phyloP scores from a whole-genome alignment of 176 grass and related monocot genomes.

The Chrysopogon serrulatus region DNA sequence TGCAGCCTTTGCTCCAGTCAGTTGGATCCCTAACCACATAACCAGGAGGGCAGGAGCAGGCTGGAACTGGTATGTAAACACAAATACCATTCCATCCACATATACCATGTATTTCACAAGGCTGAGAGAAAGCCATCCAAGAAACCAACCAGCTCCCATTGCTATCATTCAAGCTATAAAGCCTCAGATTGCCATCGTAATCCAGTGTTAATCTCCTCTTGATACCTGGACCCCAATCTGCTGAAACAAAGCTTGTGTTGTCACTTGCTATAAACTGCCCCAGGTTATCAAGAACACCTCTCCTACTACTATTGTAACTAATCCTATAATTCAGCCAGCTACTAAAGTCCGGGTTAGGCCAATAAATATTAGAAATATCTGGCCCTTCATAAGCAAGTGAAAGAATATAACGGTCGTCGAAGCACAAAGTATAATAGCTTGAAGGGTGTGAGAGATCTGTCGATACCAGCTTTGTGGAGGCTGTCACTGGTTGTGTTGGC shows the following conservation, averaged over 20 bases:
- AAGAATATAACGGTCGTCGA: slow-evolving; percentile 10
- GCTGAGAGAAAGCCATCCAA: slow-evolving; percentile 25
- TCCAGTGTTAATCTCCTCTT: slow-evolving; percentile 29
- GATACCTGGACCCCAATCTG: slow-evolving; percentile 19
- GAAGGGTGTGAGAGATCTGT: slow-evolving; percentile 13
- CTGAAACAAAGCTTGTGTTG: slow-evolving; percentile 16
- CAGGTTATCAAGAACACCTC: slow-evolving; percentile 13
- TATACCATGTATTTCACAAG: slow-evolving; percentile 33
- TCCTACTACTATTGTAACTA: slow-evolving; percentile 24
- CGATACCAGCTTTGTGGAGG: slow-evolving; percentile 15
- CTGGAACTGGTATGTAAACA: background rate
- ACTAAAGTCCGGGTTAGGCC: slow-evolving; percentile 24
- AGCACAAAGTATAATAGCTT: slow-evolving; percentile 28
- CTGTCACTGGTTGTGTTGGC: slow-evolving; percentile 23
- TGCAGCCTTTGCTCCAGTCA: slow-evolving; percentile 39
- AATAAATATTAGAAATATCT: slow-evolving; percentile 30
- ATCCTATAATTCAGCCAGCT: slow-evolving; percentile 33
- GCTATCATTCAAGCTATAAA: slow-evolving; percentile 22
- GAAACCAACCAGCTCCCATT: background rate
- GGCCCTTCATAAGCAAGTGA: slow-evolving; percentile 24
- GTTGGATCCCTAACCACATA: slow-evolving; percentile 18
- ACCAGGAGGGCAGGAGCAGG: slow-evolving; percentile 26
- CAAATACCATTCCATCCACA: slow-evolving; percentile 43
- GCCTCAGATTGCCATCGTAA: slow-evolving; percentile 23
- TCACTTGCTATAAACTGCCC: slow-evolving; percentile 23